Base-by-base conservation (phyloP, 805 yeast genomes). In the Candida pseudofarinosa region DNA sequence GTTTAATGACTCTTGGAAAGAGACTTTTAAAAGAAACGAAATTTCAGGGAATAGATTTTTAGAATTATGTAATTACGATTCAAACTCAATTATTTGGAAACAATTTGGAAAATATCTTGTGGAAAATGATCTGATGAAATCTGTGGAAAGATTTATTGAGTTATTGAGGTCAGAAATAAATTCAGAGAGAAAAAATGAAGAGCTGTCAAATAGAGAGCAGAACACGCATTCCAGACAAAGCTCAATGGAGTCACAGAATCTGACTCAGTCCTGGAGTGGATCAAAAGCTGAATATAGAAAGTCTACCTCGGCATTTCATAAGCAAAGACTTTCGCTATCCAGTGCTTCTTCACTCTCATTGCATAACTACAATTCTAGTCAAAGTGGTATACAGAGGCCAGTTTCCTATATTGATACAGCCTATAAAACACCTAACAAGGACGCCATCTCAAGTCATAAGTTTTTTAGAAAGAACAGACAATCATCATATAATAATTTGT, bases 1-100 rank as follows among this genome's bases (percentile, higher is more conserved):
- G 16, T 89, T 89, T 62, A 83, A 84, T 50, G 76, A 73, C 3
- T 68, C 82, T 12, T 89, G 97, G 97, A 67, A 76, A n/a, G 76
- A 70, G 3, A 74, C 81, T 14, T 85, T 89, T 60, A 65, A 65
- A 33, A 70, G 71, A 35, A 71, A 79, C 46, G 77, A 78, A 39
- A 67, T 89, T 2, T 65, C 72, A 7, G 88, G 89, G 0, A 74
- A 78, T 37, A 66, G 74, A 19, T 88, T 89, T 52, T 60, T 88
- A 18, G 80, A 77, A 39, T 65, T 89, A 50, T 74, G 80, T 38
- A 86, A 82, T 35, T 85, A 84, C 57, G 87, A 82, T 35, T 74
- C 51, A 6, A 56, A 60, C 28, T 65, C 72, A 4, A 49, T 58
- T 28, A 62, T 79, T 20, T 75, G 88, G 68, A 65, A 68, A 59